Evolutionary conservation across 2,329 filamentous ascomycete genomes (phyloP), one percentile per base, ranked within the genome.

Genomic region (Huntiella decipiens): DNA sequence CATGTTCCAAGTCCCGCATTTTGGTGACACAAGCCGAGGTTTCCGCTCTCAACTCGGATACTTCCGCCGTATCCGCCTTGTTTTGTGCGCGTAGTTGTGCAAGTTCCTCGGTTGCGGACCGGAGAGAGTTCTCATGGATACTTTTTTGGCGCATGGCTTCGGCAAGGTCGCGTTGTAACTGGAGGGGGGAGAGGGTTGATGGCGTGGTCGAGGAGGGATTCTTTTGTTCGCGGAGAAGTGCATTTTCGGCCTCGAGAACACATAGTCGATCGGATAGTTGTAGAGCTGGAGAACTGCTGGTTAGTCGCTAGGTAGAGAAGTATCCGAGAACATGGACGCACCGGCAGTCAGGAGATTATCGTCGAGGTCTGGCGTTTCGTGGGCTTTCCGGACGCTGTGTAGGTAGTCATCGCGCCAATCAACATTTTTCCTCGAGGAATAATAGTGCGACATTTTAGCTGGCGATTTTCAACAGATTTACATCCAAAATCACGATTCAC

Each of bases 351-450:
- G 81, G 51, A 92, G 71, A 44, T 77, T 71, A 55, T 66, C 65
- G 53, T 74, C 73, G 50, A 75, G 65, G 4, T 69, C 67, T 53
- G 65, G 69, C 49, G 85, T 80, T 51, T 75, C 71, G 56, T 76
- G 71, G 55, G 84, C 82, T 55, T 80, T 77, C 54, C 76, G 71
- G 53, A 96, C 68, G 52, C 80, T 79, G 51, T 74, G 67, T 51
- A 83, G 68, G 60, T 93, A 95, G 56, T 92, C 82, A 53, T 82
- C 77, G 56, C 79, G 73, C 82, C 87, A 92, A 65, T 73, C 74
- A 10, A 28, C 22, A 7, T 28, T 28, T 10, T 39, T 28, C n/a
- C 46, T 36, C 5, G 42, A 5, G 13, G 43, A 13, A 11, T 45
- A 19, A 39, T 41, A 48, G 15, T 43, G 43, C 5, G 47, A 49